Conservation (phyloP, 78 protist species). For the slime mould (Dictyostelium discoideum) region dicty_2.7 NC_007091.3:4468001-4468500, state of each 20-base stretch:
- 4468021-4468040: too few species aligned
- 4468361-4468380: constrained; percentile 20
- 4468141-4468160: too few species aligned
- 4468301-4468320: not conserved
- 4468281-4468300: constrained; percentile 45
- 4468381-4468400: constrained; percentile 31
- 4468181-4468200: constrained; percentile 54
- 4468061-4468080: too few species aligned
- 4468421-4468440: not conserved
- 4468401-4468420: not conserved
- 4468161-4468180: too few species aligned
- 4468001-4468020: constrained; percentile 1
- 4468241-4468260: constrained; percentile 54
- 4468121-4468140: too few species aligned
- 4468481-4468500: too few species aligned
- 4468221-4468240: constrained; percentile 50
- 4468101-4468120: too few species aligned
- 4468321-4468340: not conserved
- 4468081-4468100: too few species aligned
- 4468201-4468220: constrained; percentile 90
- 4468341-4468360: not conserved
- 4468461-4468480: constrained; percentile 15
- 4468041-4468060: too few species aligned
- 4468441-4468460: constrained; percentile 12
- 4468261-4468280: constrained; percentile 75